A percentile compares a stretch with the other conserved stretches of the same genome.
Evolutionary conservation across 2,329 filamentous ascomycete species (phyloP).

Genomic region (Exserohilum rostratum): DNA sequence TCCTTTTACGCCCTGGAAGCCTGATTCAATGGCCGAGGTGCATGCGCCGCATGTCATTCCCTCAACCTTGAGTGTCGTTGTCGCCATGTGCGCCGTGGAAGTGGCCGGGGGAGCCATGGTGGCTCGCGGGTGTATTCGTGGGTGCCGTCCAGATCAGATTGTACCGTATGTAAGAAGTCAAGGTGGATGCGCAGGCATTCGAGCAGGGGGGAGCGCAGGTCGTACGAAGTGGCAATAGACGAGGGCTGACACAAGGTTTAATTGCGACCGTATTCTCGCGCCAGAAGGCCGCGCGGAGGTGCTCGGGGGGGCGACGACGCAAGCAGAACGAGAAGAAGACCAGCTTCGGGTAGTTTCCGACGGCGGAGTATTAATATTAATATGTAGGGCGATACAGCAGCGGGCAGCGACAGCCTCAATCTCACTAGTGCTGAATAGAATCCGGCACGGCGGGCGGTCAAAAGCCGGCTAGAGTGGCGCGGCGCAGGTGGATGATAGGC

Average conservation of each 20-base stretch:
- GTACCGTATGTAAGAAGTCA: neutral
- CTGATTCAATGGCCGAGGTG: constrained; percentile 92
- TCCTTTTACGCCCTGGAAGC: constrained; percentile 81
- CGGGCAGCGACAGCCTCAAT: constrained; percentile 22
- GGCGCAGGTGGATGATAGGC: constrained; percentile 27
- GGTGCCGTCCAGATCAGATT: constrained; percentile 2
- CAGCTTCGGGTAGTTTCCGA: constrained; percentile 36
- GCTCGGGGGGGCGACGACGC: constrained; percentile 10
- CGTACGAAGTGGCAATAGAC: constrained; percentile 19
- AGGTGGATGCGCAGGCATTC: constrained; percentile 1
- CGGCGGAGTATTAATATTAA: constrained; percentile 34
- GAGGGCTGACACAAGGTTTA: constrained; percentile 11
- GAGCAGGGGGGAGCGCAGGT: constrained; percentile 19
- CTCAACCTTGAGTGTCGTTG: constrained; percentile 86
- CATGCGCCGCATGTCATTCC: constrained; percentile 91
- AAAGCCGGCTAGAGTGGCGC: constrained; percentile 20
- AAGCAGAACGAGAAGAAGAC: constrained; percentile 30
- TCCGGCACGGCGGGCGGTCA: constrained; percentile 19
- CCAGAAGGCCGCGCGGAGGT: neutral
- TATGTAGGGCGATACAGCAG: constrained; percentile 23
- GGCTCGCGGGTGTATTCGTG: constrained; percentile 4
- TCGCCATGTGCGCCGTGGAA: constrained; percentile 69
- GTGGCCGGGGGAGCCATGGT: constrained; percentile 36
- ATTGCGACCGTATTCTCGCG: constrained; percentile 18
- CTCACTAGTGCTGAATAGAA: constrained; percentile 22